Evolutionary conservation across 441 rosid species (phyloP).

Genomic region (Jatropha multifida): DNA sequence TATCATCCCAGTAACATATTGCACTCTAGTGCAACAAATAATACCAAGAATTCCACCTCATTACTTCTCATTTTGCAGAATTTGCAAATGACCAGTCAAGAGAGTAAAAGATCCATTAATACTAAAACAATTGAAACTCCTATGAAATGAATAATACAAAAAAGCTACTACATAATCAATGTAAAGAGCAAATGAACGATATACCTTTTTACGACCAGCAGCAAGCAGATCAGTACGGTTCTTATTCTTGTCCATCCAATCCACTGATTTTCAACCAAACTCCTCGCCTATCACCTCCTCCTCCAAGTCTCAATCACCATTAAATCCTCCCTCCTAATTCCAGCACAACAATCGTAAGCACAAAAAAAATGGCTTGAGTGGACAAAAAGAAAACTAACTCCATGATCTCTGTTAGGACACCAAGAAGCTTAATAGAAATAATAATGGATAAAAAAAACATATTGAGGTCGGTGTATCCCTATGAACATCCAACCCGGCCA

Average conservation of each 20-base stretch:
- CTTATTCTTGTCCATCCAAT: slow-evolving; percentile 93
- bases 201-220: slow-evolving; percentile 95
- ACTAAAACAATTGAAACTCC: background rate
- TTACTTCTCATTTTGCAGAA: background rate
- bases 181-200: background rate
- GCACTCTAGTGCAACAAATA: background rate
- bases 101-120: background rate
- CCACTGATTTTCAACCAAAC: slow-evolving; percentile 36
- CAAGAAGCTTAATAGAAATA: background rate
- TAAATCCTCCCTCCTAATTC: slow-evolving; percentile 26
- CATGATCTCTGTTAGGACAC: background rate
- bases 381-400: background rate
- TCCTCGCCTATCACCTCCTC: slow-evolving; percentile 29
- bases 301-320: slow-evolving; percentile 38
- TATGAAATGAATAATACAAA: background rate
- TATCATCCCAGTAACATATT: background rate
- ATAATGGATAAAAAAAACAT: background rate
- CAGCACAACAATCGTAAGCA: slow-evolving; percentile 6
- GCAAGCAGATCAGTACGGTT: slow-evolving; percentile 86
- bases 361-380: background rate
- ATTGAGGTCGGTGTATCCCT: background rate
- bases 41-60: background rate
- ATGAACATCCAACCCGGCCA: background rate
- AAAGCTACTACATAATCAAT: background rate
- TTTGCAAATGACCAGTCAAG: background rate